Evolutionary conservation across 2,329 filamentous ascomycete genomes (phyloP), one percentile per base, ranked within the genome.

Genomic region (Acephala macrosclerotiorum): DNA sequence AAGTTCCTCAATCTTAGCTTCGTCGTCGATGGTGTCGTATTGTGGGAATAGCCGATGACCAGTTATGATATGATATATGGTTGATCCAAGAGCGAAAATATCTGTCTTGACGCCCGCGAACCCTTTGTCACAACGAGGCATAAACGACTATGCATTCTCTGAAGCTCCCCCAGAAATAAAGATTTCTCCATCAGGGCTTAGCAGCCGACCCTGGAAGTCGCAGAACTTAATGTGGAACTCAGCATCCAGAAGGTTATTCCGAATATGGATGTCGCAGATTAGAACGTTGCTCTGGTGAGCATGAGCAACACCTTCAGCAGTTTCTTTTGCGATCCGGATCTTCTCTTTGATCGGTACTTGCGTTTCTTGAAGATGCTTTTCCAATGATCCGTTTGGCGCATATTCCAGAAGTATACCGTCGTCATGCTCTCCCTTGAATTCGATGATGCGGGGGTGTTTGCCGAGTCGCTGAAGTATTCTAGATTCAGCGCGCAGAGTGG

Each of bases 71-170:
- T 66, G 57, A 58, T 72, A 74, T 12, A 75, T 69, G 3, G 68
- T 57, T 12, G 72, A 69, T 11, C 72, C 70, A 16, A 74, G 61
- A 45, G 73, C 69, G 49, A 75, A 75, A 33, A 74, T 67, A 58
- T 74, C 70, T 11, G 69, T 72, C 36, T 67, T 71, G 2, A 25
- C 16, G 58, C 71, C 65, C 14, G 69, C 65, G 47, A 65, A 47
- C 12, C n/a, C n/a, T n/a, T 72, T 61, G 18, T 69, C 57, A 18
- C 26, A 16, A 45, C 71, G 71, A 40, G 71, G 71, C 66, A 71
- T 71, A 18, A 60, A 74, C 9, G 66, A 71, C 42, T 73, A 67
- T 14, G 53, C 63, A 36, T 70, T 70, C 61, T 74, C 70, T 18
- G n/a, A 57, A 16, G 64, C 59, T 26, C 38, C 36, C 11, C 66